Evolutionary conservation across 2,329 filamentous ascomycete genomes (phyloP).

Genomic region (Aspergillus fischeri): DNA sequence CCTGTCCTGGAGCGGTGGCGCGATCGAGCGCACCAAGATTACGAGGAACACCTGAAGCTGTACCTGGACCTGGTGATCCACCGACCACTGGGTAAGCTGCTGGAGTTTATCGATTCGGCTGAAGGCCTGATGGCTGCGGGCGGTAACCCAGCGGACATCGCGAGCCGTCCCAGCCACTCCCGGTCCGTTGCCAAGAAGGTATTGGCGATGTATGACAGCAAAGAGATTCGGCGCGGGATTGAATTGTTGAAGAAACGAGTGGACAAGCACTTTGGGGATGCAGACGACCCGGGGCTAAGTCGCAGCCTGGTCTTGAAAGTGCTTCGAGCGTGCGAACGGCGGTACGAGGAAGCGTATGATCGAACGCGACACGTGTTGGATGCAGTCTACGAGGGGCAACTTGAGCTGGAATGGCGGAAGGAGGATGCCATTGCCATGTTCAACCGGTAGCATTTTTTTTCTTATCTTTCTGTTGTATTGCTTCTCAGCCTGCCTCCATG

Average conservation of each 20-base stretch:
- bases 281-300: slow-evolving; percentile 67
- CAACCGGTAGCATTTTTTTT: slow-evolving; percentile 26
- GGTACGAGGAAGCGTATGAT: slow-evolving; percentile 54
- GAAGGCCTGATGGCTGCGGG: slow-evolving; percentile 65
- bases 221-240: slow-evolving; percentile 85
- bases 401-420: slow-evolving; percentile 47
- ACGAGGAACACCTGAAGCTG: slow-evolving; percentile 78
- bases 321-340: slow-evolving; percentile 55
- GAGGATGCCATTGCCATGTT: slow-evolving; percentile 44
- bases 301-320: slow-evolving; percentile 57
- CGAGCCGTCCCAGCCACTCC: slow-evolving; percentile 76
- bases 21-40: slow-evolving; percentile 70
- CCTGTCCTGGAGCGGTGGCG: slow-evolving; percentile 80
- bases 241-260: slow-evolving; percentile 85
- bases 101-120: slow-evolving; percentile 88
- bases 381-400: slow-evolving; percentile 42
- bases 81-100: slow-evolving; percentile 79
- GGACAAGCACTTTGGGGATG: slow-evolving; percentile 95
- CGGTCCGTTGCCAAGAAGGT: slow-evolving; percentile 83
- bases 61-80: slow-evolving; percentile 88
- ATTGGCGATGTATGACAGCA: slow-evolving; percentile 71
- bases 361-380: slow-evolving; percentile 43
- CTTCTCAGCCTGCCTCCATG: background rate
- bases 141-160: slow-evolving; percentile 57
- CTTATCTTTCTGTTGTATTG: slow-evolving; percentile 6